These are phyloP conservation scores for Picea abies DNA, from an alignment of 83 land plant species.

Conservation along the genomic window DNA sequence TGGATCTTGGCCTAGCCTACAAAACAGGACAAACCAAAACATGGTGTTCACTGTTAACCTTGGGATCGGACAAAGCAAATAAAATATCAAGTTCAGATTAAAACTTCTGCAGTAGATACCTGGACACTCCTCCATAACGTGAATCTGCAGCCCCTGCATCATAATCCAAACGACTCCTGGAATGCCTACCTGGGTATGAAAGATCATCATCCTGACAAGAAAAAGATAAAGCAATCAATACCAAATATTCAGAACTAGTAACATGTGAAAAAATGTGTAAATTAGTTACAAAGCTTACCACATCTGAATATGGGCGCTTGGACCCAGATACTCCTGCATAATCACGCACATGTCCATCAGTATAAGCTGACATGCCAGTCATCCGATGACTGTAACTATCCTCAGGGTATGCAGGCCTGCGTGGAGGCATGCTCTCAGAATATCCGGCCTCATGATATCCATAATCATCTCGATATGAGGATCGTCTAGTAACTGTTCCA, in stretches of 20 bases:
- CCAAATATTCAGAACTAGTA: background rate
- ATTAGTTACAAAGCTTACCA: constrained; percentile 19
- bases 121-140: constrained; percentile 6
- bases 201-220: constrained; percentile 13
- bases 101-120: background rate
- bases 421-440: constrained; percentile 8
- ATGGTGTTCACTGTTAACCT: no score
- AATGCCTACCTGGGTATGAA: constrained; percentile 11
- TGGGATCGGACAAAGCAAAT: no score
- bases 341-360: constrained; percentile 21
- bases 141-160: background rate
- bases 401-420: constrained; percentile 18
- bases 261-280: background rate
- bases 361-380: constrained; percentile 14
- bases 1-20: no score
- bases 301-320: constrained; percentile 29
- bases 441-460: constrained; percentile 9
- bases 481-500: constrained; percentile 19
- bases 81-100: no score
- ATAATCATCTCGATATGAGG: constrained; percentile 21
- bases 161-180: constrained; percentile 14
- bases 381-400: constrained; percentile 20
- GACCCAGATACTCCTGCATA: constrained; percentile 26
- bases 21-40: no score
- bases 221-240: background rate